These are phyloP conservation scores for Cryphonectria nitschkei DNA, from an alignment of 2,329 filamentous ascomycete genomes.

Conservation along the genomic window DNA sequence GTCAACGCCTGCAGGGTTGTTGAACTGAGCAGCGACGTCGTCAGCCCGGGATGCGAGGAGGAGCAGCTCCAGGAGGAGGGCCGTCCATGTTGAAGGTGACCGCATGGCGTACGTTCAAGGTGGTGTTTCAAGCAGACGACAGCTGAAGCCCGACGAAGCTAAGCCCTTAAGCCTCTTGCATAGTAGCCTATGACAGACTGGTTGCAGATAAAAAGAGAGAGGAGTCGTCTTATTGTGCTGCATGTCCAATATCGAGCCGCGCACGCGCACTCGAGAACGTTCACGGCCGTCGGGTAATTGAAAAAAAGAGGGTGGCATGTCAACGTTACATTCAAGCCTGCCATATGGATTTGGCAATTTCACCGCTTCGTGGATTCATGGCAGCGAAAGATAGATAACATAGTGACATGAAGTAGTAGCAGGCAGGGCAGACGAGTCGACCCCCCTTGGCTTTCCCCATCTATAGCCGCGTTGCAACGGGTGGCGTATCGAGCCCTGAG, in stretches of 20 bases:
- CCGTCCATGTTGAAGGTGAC: slow-evolving; percentile 7
- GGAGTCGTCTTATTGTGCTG: background rate
- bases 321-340: slow-evolving; percentile 10
- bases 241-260: background rate
- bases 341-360: slow-evolving; percentile 5
- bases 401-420: background rate
- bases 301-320: background rate
- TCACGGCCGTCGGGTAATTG: background rate
- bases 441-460: background rate
- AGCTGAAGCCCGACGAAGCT: background rate
- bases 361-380: background rate
- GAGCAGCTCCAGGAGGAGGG: slow-evolving; percentile 13
- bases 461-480: background rate
- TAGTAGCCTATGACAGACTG: background rate
- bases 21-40: slow-evolving; percentile 22
- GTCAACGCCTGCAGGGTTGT: slow-evolving; percentile 28
- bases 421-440: background rate
- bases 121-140: background rate
- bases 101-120: background rate
- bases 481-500: background rate
- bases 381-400: background rate
- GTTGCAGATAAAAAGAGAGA: background rate
- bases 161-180: background rate
- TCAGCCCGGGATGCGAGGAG: background rate
- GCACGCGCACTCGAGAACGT: background rate